Percentiles rank a stretch among this genome's conserved stretches.
These are phyloP conservation scores for Lachancea lanzarotensis DNA, from an alignment of 805 yeast genomes.

Conservation along the genomic window DNA sequence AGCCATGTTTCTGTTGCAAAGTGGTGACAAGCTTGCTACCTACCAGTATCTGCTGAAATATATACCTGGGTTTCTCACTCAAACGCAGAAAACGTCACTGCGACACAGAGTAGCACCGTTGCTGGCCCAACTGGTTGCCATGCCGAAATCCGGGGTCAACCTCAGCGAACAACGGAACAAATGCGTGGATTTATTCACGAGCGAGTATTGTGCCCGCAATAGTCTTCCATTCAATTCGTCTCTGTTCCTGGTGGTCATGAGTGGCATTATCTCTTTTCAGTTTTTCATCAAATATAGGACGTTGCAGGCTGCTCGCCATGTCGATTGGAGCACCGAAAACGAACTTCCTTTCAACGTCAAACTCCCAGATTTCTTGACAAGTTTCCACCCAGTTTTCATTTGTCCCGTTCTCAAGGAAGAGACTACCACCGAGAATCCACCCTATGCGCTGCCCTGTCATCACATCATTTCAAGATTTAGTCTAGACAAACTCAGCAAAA, in stretches of 20 bases:
- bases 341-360: conserved; percentile 59
- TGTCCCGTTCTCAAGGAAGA: conserved; percentile 69
- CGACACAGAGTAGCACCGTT: conserved; percentile 40
- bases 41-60: conserved; percentile 38
- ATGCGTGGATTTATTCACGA: conserved; percentile 34
- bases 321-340: conserved; percentile 47
- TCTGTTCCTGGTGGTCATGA: conserved; percentile 41
- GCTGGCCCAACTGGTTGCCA: conserved; percentile 32
- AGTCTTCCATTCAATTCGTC: conserved; percentile 51
- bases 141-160: conserved; percentile 14
- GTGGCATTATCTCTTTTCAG: conserved; percentile 51
- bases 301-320: conserved; percentile 27
- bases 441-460: conserved; percentile 55
- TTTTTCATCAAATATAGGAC: conserved; percentile 43
- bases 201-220: conserved; percentile 43
- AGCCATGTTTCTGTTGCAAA: conserved; percentile 16
- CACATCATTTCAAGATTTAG: conserved; percentile 57
- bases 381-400: conserved; percentile 58
- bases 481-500: conserved; percentile 40
- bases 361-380: conserved; percentile 44
- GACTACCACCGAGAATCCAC: conserved; percentile 55
- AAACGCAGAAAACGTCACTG: conserved; percentile 30
- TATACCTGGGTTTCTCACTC: conserved; percentile 32
- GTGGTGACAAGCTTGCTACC: conserved; percentile 28
- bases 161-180: conserved; percentile 19